Base-by-base conservation (phyloP, 345 rosid species). In the Gossypium sturtianum region DNA sequence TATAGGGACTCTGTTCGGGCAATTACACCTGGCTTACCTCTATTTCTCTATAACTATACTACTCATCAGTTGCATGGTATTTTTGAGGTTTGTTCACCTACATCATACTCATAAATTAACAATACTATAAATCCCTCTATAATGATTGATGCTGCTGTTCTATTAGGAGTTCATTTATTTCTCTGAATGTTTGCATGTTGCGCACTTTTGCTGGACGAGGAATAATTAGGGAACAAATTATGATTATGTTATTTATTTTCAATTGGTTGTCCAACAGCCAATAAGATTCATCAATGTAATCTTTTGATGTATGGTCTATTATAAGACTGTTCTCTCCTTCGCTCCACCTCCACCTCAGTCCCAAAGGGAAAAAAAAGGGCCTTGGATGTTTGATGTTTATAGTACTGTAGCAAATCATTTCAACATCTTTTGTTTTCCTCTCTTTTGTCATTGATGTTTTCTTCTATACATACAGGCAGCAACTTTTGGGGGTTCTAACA, bases 61-160 rank as follows among this genome's bases (percentile, higher is more conserved):
- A 95, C 98, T 82, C 98, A 91, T 82, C 99, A 90, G 86, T 79
- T 95, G 77, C 99, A 95, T 83, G 99, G 97, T 56, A 95, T 93
- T 83, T 95, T 91, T 79, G 98, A 95, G 99, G 99, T 95, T 80
- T 76, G 85, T 85, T 67, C 53, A 61, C 20, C 15, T 16, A 45
- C 25, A 45, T 73, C 65, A 45, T 71, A 3, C 47, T 25, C 25
- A 17, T 25, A 34, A 34, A 1, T 1, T 25, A n/a, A 29, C 43
- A 0, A 23, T 76, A 38, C 61, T 66, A 51, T 71, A 44, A 22
- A 66, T 41, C 66, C 66, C 41, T 45, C 23, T 57, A 15, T n/a
- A 20, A 43, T 74, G 65, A 6, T 58, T 17, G 61, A 74, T 27
- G 34, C 41, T 45, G 25, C 57, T 34, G 1, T 22, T 44, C 41